Evolutionary conservation across 1,284 basidiomycete species (phyloP).

Genomic region (Limonomyces culmigenus): DNA sequence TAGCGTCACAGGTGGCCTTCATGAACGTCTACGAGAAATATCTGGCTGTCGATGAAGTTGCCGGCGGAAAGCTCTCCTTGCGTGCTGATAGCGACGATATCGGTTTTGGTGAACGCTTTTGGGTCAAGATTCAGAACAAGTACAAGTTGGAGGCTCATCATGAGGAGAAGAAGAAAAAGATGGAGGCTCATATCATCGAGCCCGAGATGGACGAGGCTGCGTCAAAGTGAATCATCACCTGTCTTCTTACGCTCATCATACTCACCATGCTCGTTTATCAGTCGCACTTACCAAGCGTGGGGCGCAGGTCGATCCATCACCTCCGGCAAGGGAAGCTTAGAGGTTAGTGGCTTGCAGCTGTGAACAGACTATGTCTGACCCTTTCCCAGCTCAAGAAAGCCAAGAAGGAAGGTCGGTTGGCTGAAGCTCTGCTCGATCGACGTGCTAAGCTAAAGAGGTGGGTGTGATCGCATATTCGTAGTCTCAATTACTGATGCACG

Average conservation of each 20-base stretch:
- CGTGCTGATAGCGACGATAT: slow-evolving; percentile 72
- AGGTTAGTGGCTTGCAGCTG: slow-evolving; percentile 22
- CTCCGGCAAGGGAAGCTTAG: slow-evolving; percentile 54
- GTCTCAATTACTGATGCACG: too few relatives aligned
- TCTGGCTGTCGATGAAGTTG: slow-evolving; percentile 65
- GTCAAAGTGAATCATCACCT: slow-evolving; percentile 39
- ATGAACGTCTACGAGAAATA: slow-evolving; percentile 79
- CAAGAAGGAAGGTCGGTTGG: slow-evolving; percentile 71
- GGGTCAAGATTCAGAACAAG: slow-evolving; percentile 81
- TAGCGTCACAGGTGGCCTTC: too few relatives aligned
- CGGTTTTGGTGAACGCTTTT: slow-evolving; percentile 69
- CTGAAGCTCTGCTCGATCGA: slow-evolving; percentile 80
- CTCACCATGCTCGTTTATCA: too few relatives aligned
- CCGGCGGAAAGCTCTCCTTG: slow-evolving; percentile 60
- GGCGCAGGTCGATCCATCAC: slow-evolving; percentile 65
- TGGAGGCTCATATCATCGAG: slow-evolving; percentile 33
- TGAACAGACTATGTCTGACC: background rate
- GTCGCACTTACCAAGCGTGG: slow-evolving; percentile 74
- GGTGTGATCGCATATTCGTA: too few relatives aligned
- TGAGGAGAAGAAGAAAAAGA: slow-evolving; percentile 61
- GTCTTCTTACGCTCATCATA: too few relatives aligned
- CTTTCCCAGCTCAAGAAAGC: slow-evolving; percentile 61
- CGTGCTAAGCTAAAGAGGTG: slow-evolving; percentile 87
- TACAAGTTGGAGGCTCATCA: slow-evolving; percentile 78
- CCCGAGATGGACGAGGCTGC: slow-evolving; percentile 48